A percentile compares a stretch with the other conserved stretches of the same genome.
phyloP scores from a whole-genome alignment of 2,329 filamentous ascomycete species.

The Exophiala oligosperma region DNA sequence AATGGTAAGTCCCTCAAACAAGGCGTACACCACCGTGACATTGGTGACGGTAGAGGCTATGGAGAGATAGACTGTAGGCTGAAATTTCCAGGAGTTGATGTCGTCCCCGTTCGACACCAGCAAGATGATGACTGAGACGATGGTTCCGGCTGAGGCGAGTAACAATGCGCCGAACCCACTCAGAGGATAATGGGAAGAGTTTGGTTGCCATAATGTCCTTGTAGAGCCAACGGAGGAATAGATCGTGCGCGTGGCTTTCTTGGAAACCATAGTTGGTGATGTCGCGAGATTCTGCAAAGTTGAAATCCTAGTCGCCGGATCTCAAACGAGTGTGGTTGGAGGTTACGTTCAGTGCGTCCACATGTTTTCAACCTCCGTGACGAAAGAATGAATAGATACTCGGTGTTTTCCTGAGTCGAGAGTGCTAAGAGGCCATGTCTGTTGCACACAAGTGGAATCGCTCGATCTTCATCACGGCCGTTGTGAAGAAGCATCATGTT shows the following conservation, averaged over 20 bases:
- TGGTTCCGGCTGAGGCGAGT: slow-evolving; percentile 1
- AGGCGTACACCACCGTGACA: slow-evolving; percentile 13
- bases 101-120: neutral
- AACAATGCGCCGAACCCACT: slow-evolving; percentile 1
- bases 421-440: no score
- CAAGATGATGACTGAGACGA: slow-evolving; percentile 14
- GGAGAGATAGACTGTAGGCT: slow-evolving; percentile 20
- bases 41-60: slow-evolving; percentile 22
- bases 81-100: slow-evolving; percentile 11
- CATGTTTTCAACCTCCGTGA: no score
- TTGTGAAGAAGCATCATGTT: no score
- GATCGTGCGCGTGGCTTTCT: neutral
- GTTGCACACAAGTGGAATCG: no score
- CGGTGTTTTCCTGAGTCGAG: no score
- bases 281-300: no score
- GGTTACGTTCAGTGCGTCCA: no score
- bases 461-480: no score
- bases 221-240: neutral
- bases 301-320: no score
- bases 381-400: no score
- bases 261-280: neutral
- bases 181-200: neutral
- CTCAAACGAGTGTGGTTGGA: no score
- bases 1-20: slow-evolving; percentile 14
- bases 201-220: neutral